A percentile compares a stretch with the other conserved stretches of the same genome.
Conservation (phyloP, 2,329 filamentous ascomycete genomes). For the Hypoxylon sp. region DNA sequence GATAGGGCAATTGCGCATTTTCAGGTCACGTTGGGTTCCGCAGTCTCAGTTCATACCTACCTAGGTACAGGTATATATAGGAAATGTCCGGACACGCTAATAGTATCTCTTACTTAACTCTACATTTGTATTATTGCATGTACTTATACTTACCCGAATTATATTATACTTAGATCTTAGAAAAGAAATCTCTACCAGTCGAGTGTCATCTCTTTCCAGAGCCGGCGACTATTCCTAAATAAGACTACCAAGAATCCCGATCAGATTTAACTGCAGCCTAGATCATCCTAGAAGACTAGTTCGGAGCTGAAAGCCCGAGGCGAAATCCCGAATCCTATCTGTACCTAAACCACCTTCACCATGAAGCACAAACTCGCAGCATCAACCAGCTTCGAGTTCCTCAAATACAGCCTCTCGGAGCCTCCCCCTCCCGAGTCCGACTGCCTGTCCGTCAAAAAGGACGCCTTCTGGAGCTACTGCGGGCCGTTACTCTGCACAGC, state of each 20-base stretch:
- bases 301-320: not conserved
- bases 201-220: slow-evolving; percentile 7
- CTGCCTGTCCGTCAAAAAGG: slow-evolving; percentile 48
- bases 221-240: slow-evolving; percentile 19
- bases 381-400: slow-evolving; percentile 47
- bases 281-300: not conserved
- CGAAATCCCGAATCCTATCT: slow-evolving; percentile 5
- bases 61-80: slow-evolving; percentile 19
- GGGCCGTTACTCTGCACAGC: slow-evolving; percentile 56
- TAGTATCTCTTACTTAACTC: not conserved
- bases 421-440: not conserved
- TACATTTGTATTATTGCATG: not conserved
- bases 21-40: slow-evolving; percentile 13
- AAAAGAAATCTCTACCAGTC: slow-evolving; percentile 1
- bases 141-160: not conserved
- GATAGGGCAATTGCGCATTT: slow-evolving; percentile 6
- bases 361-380: slow-evolving; percentile 35
- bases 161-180: slow-evolving; percentile 6
- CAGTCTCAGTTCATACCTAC: slow-evolving; percentile 1
- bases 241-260: slow-evolving; percentile 12
- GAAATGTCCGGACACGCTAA: slow-evolving; percentile 15
- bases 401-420: slow-evolving; percentile 36
- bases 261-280: slow-evolving; percentile 11
- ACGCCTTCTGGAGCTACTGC: slow-evolving; percentile 62
- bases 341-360: slow-evolving; percentile 1